Evolutionary conservation across 2,329 filamentous ascomycete genomes (phyloP), one percentile per base, ranked within the genome.

Genomic region (Alternaria solani): DNA sequence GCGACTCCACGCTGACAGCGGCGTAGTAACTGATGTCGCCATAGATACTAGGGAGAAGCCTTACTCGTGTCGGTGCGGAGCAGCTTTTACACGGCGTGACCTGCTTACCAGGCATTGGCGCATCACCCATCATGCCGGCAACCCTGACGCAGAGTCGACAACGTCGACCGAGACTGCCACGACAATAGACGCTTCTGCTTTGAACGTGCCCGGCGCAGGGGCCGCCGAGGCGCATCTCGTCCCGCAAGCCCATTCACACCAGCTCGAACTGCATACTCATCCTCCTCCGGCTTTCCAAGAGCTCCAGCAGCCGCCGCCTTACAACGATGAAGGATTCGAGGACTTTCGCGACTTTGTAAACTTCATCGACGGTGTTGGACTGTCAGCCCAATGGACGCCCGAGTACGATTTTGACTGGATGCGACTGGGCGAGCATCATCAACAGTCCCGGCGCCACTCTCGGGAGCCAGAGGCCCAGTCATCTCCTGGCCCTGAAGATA

Each of bases 331-430:
- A 60, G 67, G 68, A 7, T 61, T 73, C 32, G 71, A 75, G 26
- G 72, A 75, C 23, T 75, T 75, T 42, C 69, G 72, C 28, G 72
- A 73, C 39, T 75, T 75, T 39, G 71, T 73, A 20, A 75, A 75
- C 47, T 75, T 75, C 57, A 75, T 75, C 42, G 72, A 75, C 58
- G 70, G 72, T n/a, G 72, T 75, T 11, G 72, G 72, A 3, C 60
- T 72, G 14, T 74, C 70, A 16, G 72, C 72, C 1, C 72, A 73
- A 48, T 75, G 72, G 71, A 73, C 72, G 7, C 72, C 72, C 8
- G 70, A 75, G 48, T 74, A 73, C 53, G 63, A 70, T n/a, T 66
- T 73, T 11, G 71, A 75, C 39, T 73, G 71, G 67, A 57, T 72
- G 56, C 68, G 65, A 20, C 44, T 67, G 25, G 64, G 63, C 28